Conservation (phyloP, 345 rosid species). For the Acer saccharum region DNA sequence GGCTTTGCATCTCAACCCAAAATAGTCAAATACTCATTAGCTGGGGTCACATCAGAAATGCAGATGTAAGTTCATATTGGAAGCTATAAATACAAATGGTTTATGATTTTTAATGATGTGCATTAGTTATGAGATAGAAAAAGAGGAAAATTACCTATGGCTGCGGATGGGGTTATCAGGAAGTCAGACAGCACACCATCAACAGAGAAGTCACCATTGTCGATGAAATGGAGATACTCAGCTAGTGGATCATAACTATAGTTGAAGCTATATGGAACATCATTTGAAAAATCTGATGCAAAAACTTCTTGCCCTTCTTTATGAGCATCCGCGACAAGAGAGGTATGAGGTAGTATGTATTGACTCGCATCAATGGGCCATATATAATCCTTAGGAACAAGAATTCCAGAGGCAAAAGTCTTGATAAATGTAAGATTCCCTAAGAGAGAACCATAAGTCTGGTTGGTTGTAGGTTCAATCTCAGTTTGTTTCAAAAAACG, state of each 20-base stretch:
- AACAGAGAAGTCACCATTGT: slow-evolving; percentile 83
- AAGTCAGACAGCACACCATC: slow-evolving; percentile 92
- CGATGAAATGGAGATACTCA: slow-evolving; percentile 65
- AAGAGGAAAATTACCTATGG: slow-evolving; percentile 50
- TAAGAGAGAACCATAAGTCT: slow-evolving; percentile 62
- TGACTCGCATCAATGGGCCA: slow-evolving; percentile 53
- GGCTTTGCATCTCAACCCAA: not conserved
- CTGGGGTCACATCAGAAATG: not conserved
- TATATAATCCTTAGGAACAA: slow-evolving; percentile 81
- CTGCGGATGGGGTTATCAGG: slow-evolving; percentile 76
- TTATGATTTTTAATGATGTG: not conserved
- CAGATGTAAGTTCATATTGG: not conserved
- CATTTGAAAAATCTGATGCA: slow-evolving; percentile 79
- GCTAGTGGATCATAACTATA: slow-evolving; percentile 82
- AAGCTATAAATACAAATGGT: not conserved
- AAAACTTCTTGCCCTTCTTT: slow-evolving; percentile 79
- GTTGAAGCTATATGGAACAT: slow-evolving; percentile 65
- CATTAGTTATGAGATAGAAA: not conserved
- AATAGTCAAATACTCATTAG: not conserved
- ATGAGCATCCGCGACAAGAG: slow-evolving; percentile 82
- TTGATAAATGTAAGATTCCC: slow-evolving; percentile 68
- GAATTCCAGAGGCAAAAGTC: slow-evolving; percentile 93
- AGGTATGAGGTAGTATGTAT: slow-evolving; percentile 57
- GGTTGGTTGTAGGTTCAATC: slow-evolving; percentile 74
- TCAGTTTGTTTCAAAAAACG: slow-evolving; percentile 50